phyloP scores from a whole-genome alignment of 2,329 filamentous ascomycete species.

The Colletotrichum sidae region DNA sequence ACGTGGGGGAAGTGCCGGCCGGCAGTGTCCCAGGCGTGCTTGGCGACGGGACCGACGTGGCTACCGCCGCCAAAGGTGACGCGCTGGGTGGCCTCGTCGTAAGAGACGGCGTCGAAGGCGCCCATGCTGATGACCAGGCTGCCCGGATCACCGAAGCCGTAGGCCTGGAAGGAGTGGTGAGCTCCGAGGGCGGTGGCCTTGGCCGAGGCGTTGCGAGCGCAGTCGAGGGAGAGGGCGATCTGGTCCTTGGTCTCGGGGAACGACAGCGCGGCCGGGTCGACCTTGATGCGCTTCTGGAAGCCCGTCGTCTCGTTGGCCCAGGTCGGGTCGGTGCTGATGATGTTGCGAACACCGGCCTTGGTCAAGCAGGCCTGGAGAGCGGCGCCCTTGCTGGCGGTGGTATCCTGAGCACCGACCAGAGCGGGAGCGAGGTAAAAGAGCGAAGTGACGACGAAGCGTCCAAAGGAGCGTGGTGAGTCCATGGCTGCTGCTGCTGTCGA shows the following conservation, averaged over 20 bases:
- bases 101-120: constrained; percentile 33
- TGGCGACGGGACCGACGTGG: constrained; percentile 35
- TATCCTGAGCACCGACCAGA: constrained; percentile 27
- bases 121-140: constrained; percentile 37
- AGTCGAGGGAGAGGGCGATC: constrained; percentile 34
- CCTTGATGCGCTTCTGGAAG: constrained; percentile 37
- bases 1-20: constrained; percentile 37
- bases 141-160: constrained; percentile 36
- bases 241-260: constrained; percentile 37
- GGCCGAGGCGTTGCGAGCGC: constrained; percentile 34
- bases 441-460: constrained; percentile 36
- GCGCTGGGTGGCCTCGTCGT: constrained; percentile 27
- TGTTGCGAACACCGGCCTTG: constrained; percentile 32
- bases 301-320: constrained; percentile 31
- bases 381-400: constrained; percentile 17
- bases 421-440: constrained; percentile 33
- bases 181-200: constrained; percentile 35
- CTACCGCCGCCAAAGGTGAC: constrained; percentile 35
- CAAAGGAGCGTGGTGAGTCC: constrained; percentile 35
- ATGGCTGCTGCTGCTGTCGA: constrained; percentile 24
- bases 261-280: constrained; percentile 35
- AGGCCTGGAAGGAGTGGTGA: constrained; percentile 36
- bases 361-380: constrained; percentile 35
- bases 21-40: constrained; percentile 36
- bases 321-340: constrained; percentile 34